These are phyloP conservation scores for Aspergillus niger DNA, from an alignment of 2,329 filamentous ascomycete species.

Conservation along the genomic window DNA sequence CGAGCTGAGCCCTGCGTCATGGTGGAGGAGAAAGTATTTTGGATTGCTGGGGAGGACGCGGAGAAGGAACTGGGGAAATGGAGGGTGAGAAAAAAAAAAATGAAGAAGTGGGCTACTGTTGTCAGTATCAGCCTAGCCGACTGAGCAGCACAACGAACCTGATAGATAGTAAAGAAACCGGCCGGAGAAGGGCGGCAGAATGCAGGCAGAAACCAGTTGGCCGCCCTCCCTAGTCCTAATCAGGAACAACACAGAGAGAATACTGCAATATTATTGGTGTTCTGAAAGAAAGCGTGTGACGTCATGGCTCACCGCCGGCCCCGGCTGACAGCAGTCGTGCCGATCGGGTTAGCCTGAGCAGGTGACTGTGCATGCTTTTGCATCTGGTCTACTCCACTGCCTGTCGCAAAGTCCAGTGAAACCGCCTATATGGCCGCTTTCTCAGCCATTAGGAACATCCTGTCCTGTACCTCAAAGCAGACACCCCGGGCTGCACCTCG, in stretches of 20 bases:
- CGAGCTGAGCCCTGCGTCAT: constrained; percentile 1
- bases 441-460: not conserved
- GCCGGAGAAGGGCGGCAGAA: not conserved
- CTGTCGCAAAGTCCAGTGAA: no score
- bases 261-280: not conserved
- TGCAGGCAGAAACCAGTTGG: no score
- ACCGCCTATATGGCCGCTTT: not conserved
- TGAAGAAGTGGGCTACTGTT: not conserved
- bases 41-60: not conserved
- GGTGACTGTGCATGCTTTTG: no score
- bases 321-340: not conserved
- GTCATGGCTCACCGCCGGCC: not conserved
- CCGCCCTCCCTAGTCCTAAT: no score
- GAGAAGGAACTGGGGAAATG: not conserved
- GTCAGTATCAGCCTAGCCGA: not conserved
- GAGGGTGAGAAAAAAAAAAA: not conserved
- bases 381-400: no score
- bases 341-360: no score
- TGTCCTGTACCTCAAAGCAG: not conserved
- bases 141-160: no score
- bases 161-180: no score
- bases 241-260: no score
- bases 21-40: not conserved
- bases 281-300: not conserved
- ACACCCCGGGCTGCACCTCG: not conserved